Evolutionary conservation across 176 grass and related monocot species (phyloP).

Genomic region (Themeda triandra): DNA sequence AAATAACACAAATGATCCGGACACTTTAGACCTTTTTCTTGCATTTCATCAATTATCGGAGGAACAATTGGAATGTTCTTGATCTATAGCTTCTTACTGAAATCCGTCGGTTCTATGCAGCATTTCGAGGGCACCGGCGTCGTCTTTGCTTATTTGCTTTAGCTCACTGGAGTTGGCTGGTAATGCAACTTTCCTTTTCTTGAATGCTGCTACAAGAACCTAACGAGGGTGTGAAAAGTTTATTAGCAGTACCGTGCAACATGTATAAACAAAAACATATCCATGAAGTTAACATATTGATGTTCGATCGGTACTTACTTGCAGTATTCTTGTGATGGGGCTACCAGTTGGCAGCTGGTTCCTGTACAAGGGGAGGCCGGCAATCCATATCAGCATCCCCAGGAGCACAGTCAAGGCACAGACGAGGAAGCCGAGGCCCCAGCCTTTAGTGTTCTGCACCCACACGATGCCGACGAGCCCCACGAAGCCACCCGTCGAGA

Average conservation of each 20-base stretch:
- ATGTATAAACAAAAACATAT: background rate
- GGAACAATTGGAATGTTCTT: background rate
- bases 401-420: slow-evolving; percentile 35
- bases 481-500: slow-evolving; percentile 60
- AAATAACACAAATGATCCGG: background rate
- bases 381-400: slow-evolving; percentile 39
- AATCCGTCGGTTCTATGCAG: slow-evolving; percentile 50
- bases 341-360: slow-evolving; percentile 60
- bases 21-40: background rate
- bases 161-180: slow-evolving; percentile 30
- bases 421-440: slow-evolving; percentile 57
- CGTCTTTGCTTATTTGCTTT: slow-evolving; percentile 19
- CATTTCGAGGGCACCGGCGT: slow-evolving; percentile 14
- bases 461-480: slow-evolving; percentile 65
- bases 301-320: slow-evolving; percentile 38
- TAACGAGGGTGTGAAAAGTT: background rate
- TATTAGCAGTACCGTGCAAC: background rate
- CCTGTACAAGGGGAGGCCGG: slow-evolving; percentile 59
- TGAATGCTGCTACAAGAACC: slow-evolving; percentile 64
- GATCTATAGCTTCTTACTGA: slow-evolving; percentile 34
- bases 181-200: slow-evolving; percentile 49
- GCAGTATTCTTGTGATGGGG: slow-evolving; percentile 58
- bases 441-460: slow-evolving; percentile 58
- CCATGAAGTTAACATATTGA: background rate
- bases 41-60: background rate